Conservation (phyloP, 768 basidiomycete species). For the Russula virescens region DNA sequence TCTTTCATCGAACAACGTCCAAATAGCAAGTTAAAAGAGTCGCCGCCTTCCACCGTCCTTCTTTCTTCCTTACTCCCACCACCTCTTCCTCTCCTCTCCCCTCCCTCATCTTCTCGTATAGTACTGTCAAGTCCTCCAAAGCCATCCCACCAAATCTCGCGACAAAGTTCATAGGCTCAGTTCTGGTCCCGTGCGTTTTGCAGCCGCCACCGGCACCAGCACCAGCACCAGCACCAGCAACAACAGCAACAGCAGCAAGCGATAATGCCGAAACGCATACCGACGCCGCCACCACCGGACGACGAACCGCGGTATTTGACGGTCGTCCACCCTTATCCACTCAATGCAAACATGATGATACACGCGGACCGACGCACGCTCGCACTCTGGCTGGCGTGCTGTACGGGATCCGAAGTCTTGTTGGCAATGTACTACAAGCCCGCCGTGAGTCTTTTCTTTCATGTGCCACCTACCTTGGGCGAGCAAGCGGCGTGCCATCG, state of each 20-base stretch:
- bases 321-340: slow-evolving; percentile 42
- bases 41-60: no score
- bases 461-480: no score
- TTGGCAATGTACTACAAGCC: slow-evolving; percentile 43
- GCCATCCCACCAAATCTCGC: not conserved
- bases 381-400: slow-evolving; percentile 41
- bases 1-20: not conserved
- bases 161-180: no score
- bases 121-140: no score
- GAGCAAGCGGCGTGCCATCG: no score
- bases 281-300: slow-evolving; percentile 39
- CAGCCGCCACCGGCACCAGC: no score
- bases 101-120: no score
- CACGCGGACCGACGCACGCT: slow-evolving; percentile 35
- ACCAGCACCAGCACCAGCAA: no score
- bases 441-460: slow-evolving; percentile 33
- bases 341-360: slow-evolving; percentile 38
- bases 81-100: not conserved
- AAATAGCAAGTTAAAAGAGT: no score
- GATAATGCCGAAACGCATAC: slow-evolving; percentile 38
- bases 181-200: no score
- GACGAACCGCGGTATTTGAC: slow-evolving; percentile 43
- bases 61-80: not conserved
- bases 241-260: no score
- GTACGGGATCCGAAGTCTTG: slow-evolving; percentile 33